These are phyloP conservation scores for Ocimum tenuiflorum DNA, from an alignment of 257 asterid genomes.

Conservation along the genomic window DNA sequence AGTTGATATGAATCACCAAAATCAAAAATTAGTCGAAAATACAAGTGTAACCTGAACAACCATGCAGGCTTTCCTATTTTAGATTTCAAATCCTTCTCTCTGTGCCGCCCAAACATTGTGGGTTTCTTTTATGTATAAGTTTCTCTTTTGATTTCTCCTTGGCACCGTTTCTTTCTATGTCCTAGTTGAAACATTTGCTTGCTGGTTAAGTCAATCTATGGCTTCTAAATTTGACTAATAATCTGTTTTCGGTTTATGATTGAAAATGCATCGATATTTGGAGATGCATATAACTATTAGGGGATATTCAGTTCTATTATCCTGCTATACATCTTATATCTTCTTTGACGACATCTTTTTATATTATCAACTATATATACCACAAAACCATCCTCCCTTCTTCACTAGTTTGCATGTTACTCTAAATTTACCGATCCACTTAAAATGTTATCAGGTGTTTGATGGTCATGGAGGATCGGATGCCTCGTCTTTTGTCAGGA, in stretches of 20 bases:
- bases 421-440: conserved; percentile 10
- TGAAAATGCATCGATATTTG: background rate
- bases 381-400: background rate
- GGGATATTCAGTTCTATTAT: no score
- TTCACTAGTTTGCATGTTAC: background rate
- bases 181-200: no score
- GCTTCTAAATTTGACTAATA: no score
- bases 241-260: no score
- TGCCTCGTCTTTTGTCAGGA: conserved; percentile 66
- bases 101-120: no score
- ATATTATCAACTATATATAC: no score
- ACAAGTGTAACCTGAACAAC: background rate
- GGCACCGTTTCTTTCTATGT: no score
- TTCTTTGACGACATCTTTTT: no score
- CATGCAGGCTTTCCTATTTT: background rate
- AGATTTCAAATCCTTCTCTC: background rate
- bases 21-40: no score
- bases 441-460: conserved; percentile 56
- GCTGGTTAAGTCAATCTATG: no score
- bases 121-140: background rate
- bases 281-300: background rate
- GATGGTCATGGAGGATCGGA: conserved; percentile 98
- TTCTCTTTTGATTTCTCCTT: no score
- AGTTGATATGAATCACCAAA: background rate
- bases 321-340: no score